Evolutionary conservation across 2,329 filamentous ascomycete genomes (phyloP), one percentile per base, ranked within the genome.

Genomic region (Thelonectria blattea): DNA sequence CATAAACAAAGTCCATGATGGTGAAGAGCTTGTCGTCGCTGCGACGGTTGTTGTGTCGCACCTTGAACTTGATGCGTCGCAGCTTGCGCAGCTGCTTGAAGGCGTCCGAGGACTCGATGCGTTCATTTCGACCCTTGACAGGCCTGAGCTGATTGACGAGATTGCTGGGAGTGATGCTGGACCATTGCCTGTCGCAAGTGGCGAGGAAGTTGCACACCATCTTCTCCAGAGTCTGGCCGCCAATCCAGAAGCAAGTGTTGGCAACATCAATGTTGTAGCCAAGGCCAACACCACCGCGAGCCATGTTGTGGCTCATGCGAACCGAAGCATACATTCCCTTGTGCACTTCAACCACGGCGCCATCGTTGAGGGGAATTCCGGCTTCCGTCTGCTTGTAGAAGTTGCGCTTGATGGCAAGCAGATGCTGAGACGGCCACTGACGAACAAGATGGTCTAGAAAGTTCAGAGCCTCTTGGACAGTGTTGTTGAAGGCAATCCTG

Each of bases 271-370:
- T 87, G 68, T 97, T 98, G 72, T 99, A 80, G 0, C 91, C 87
- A 6, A 98, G 81, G 9, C 86, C 86, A 24, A 85, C 83, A 32
- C 85, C 82, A 1, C 80, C 76, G 71, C 83, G 71, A n/a, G 61
- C 37, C 15, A 73, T 32, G 60, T 73, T 74, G 74, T 91, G 83
- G 48, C 89, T 90, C 20, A 94, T 84, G 43, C 93, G 87, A 52
- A 97, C 88, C 0, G 93, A 93, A 10, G 92, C 88, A 69, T 97
- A 98, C 5, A 93, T 89, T 30, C 95, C 95, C 73, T 96, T 97
- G 79, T 92, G 88, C 0, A 92, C 92, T 71, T 93, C 87, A 2
- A 95, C 57, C 82, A 87, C 56, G n/a, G 70, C 68, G 15, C 69
- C 73, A 20, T 83, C 79, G 34, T 88, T 84, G n/a, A 97, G 83